phyloP scores from a whole-genome alignment of 2,329 filamentous ascomycete genomes.

The Colletotrichum neosansevieriae region DNA sequence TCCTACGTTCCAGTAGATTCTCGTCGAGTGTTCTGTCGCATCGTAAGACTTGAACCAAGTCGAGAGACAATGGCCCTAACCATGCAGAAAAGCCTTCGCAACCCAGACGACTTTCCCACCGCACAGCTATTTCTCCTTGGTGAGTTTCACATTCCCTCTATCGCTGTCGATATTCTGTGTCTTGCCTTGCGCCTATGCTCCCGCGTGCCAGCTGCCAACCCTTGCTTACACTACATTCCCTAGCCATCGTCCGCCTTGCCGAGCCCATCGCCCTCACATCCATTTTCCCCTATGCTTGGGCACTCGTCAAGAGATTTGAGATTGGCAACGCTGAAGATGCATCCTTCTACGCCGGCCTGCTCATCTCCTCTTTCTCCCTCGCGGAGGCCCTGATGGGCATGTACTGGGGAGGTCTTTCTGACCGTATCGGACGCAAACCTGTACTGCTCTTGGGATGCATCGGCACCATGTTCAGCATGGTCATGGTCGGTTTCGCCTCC shows the following conservation, averaged over 20 bases:
- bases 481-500: conserved; percentile 84
- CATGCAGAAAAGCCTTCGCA: conserved; percentile 63
- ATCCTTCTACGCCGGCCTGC: conserved; percentile 87
- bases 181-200: background rate
- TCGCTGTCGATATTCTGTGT: background rate
- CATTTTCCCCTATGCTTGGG: conserved; percentile 93
- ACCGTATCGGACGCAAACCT: conserved; percentile 86
- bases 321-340: conserved; percentile 80
- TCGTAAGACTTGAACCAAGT: conserved; percentile 59
- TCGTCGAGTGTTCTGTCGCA: conserved; percentile 51
- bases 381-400: conserved; percentile 87
- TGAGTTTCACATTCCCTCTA: conserved; percentile 57
- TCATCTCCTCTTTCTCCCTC: conserved; percentile 88
- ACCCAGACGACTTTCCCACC: conserved; percentile 82
- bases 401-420: conserved; percentile 88
- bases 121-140: conserved; percentile 87
- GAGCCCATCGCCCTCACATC: conserved; percentile 94
- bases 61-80: conserved; percentile 64
- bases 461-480: conserved; percentile 85
- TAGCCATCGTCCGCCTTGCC: conserved; percentile 91
- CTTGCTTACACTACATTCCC: conserved; percentile 39
- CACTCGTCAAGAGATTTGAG: conserved; percentile 81
- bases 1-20: conserved; percentile 33
- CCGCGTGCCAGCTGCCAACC: conserved; percentile 21
- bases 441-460: conserved; percentile 84